phyloP scores from a whole-genome alignment of 2,329 filamentous ascomycete species.

The Raffaelea deltoideospora region DNA sequence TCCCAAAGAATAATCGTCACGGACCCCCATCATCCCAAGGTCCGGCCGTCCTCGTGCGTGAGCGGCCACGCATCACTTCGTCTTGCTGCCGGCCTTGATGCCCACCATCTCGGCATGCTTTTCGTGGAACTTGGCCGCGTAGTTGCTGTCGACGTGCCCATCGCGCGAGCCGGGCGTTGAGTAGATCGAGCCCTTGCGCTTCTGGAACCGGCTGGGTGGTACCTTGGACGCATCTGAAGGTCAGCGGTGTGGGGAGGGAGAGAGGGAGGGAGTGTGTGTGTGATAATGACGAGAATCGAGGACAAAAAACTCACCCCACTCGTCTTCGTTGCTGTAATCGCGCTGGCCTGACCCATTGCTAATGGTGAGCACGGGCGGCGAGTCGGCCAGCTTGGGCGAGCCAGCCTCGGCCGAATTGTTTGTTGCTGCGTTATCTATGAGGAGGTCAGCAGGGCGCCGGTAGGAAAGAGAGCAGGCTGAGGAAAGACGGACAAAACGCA shows the following conservation, averaged over 20 bases:
- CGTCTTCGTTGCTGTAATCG: not conserved
- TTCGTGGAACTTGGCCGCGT: slow-evolving; percentile 44
- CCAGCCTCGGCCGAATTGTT: too few relatives aligned
- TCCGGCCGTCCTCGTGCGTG: too few relatives aligned
- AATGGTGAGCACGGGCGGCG: too few relatives aligned
- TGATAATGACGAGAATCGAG: not conserved
- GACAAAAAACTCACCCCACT: slow-evolving; percentile 1
- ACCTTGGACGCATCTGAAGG: slow-evolving; percentile 48
- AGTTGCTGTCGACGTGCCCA: slow-evolving; percentile 46
- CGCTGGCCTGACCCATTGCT: too few relatives aligned
- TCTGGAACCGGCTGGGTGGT: slow-evolving; percentile 52
- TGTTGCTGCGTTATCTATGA: too few relatives aligned
- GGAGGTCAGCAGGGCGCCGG: too few relatives aligned
- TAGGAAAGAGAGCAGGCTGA: too few relatives aligned
- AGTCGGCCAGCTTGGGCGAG: too few relatives aligned
- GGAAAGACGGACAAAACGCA: too few relatives aligned
- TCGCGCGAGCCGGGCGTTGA: slow-evolving; percentile 50
- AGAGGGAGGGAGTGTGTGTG: not conserved
- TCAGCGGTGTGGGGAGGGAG: not conserved
- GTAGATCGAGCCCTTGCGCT: slow-evolving; percentile 54
- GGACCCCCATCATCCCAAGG: too few relatives aligned
- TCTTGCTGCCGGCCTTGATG: slow-evolving; percentile 24
- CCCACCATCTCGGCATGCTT: slow-evolving; percentile 38
- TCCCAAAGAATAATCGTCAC: too few relatives aligned
- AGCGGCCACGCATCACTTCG: slow-evolving; percentile 5